phyloP scores from a whole-genome alignment of 2,329 filamentous ascomycete species.

The Biscogniauxia sp. region DNA sequence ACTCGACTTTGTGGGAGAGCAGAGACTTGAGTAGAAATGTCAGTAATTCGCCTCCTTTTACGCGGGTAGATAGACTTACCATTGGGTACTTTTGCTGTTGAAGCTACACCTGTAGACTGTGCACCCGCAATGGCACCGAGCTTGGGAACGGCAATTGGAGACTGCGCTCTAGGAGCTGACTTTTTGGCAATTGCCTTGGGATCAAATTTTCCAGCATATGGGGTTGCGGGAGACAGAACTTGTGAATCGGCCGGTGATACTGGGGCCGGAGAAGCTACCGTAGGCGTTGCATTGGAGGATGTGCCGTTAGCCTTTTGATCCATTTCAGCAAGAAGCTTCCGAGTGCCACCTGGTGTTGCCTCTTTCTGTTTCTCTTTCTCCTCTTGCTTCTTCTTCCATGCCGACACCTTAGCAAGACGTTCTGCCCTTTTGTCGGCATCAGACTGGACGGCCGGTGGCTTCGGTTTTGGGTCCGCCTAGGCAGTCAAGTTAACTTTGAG shows the following conservation, averaged over 20 bases:
- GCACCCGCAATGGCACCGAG: constrained; percentile 47
- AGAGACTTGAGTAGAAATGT: constrained; percentile 39
- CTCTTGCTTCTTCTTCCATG: constrained; percentile 90
- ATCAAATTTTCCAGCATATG: constrained; percentile 79
- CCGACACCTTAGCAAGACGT: constrained; percentile 76
- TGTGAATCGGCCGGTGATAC: constrained; percentile 46
- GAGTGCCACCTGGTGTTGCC: constrained; percentile 61
- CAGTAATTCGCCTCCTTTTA: constrained; percentile 16
- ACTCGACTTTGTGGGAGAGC: constrained; percentile 65
- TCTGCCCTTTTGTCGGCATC: constrained; percentile 79
- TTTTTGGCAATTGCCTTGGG: constrained; percentile 85
- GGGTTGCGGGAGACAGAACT: constrained; percentile 50
- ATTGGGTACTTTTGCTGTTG: constrained; percentile 33
- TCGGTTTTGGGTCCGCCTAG: constrained; percentile 52
- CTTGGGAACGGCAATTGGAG: constrained; percentile 52
- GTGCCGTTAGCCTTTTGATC: constrained; percentile 62
- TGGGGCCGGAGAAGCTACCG: constrained; percentile 45
- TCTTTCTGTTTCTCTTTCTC: constrained; percentile 72
- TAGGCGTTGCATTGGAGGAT: constrained; percentile 47
- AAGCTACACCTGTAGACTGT: constrained; percentile 32
- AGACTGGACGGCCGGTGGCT: constrained; percentile 51
- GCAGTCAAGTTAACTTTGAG: constrained; percentile 13
- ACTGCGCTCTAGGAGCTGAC: constrained; percentile 56
- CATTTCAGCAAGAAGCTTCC: constrained; percentile 70
- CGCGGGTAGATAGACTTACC: constrained; percentile 31